Evolutionary conservation across 2,329 filamentous ascomycete genomes (phyloP), one percentile per base, ranked within the genome.

Genomic region (Phaeosphaeria sp.): DNA sequence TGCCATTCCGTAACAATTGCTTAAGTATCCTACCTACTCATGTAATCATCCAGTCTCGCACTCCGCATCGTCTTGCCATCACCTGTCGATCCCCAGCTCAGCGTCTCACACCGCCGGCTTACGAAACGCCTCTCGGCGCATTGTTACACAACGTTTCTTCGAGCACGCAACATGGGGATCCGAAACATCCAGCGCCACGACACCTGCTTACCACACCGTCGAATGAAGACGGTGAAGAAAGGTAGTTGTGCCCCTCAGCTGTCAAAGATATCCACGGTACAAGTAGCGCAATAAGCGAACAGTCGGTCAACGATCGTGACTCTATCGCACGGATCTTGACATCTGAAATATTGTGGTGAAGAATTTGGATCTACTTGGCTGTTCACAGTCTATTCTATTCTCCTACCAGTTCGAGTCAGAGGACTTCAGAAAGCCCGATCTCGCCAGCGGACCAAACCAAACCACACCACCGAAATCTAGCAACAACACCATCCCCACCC

Each of bases 51-150:
- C n/a, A n/a, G n/a, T n/a, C n/a, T n/a, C n/a, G n/a, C n/a, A n/a
- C n/a, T n/a, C n/a, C n/a, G n/a, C n/a, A n/a, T n/a, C n/a, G n/a
- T n/a, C n/a, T n/a, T n/a, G n/a, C n/a, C n/a, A n/a, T n/a, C n/a
- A n/a, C n/a, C n/a, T 17, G 3, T 46, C n/a, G 44, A 21, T 45
- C 43, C 21, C 43, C n/a, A 15, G 15, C 20, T 46, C 5, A 18
- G 22, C 15, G 36, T 42, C 33, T 15, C n/a, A 49, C 27, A 49
- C 42, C 45, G 52, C 52, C 52, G 49, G 51, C 30, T 24, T 22
- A 11, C 39, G 18, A 21, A 22, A 36, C 20, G 30, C 51, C 27
- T 20, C 48, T 24, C 36, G 30, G 30, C 11, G 11, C 30, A 13
- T 11, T 36, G 52, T 54, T 20, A 36, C 52, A 54, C 42, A 11